Conservation (phyloP, 495 filamentous ascomycete species). For the Aspergillus sclerotiicarbonarius region DNA sequence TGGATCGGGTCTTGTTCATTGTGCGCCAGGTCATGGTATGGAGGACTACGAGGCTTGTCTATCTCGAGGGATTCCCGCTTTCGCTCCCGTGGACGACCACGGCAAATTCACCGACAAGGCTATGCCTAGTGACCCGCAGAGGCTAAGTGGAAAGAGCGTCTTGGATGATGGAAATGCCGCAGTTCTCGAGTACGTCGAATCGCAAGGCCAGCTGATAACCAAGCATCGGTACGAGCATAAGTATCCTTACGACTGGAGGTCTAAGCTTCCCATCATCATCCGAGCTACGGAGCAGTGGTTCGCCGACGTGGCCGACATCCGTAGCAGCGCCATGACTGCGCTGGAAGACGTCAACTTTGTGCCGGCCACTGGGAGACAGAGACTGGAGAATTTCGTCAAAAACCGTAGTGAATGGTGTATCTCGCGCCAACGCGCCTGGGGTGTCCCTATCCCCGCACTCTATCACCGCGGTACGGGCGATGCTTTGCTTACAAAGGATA, state of each 20-base stretch:
- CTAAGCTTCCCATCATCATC: slow-evolving; percentile 86
- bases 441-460: slow-evolving; percentile 89
- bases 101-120: slow-evolving; percentile 77
- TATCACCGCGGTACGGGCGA: slow-evolving; percentile 66
- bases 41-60: slow-evolving; percentile 90
- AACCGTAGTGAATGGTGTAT: slow-evolving; percentile 97
- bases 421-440: slow-evolving; percentile 96
- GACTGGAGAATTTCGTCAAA: slow-evolving; percentile 79
- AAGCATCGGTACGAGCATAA: slow-evolving; percentile 77
- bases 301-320: slow-evolving; percentile 82
- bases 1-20: slow-evolving; percentile 89
- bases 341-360: slow-evolving; percentile 74
- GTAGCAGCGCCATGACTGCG: slow-evolving; percentile 62
- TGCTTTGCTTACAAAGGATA: slow-evolving; percentile 72
- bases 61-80: slow-evolving; percentile 59
- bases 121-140: slow-evolving; percentile 60
- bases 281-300: slow-evolving; percentile 98
- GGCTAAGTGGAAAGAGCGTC: slow-evolving; percentile 61
- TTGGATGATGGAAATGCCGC: slow-evolving; percentile 61
- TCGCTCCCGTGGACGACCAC: slow-evolving; percentile 77
- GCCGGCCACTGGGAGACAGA: slow-evolving; percentile 64
- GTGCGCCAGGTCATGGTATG: slow-evolving; percentile 92
- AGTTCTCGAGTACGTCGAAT: slow-evolving; percentile 64
- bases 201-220: slow-evolving; percentile 55
- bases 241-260: slow-evolving; percentile 97